Base-by-base conservation (phyloP, 495 filamentous ascomycete genomes). In the Achaetomiella virescens region DNA sequence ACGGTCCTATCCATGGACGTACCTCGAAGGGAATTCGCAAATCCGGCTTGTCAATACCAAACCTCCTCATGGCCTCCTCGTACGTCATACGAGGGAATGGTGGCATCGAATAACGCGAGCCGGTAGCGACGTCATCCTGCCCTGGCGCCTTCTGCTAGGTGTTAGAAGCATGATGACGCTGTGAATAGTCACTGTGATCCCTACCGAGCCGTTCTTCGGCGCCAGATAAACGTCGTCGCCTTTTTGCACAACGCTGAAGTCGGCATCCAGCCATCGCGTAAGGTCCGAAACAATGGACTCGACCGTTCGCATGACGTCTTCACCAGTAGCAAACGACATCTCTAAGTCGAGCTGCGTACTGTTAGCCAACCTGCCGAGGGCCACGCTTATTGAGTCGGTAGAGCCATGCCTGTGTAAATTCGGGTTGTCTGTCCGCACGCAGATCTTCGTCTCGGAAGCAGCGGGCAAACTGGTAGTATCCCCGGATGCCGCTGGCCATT, bases 401-500 rank as follows among this genome's bases (percentile, higher is more conserved):
- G 4, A 11, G 29, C 43, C 59, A 60, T 75, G 88, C 87, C 78
- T 98, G 93, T 10, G 93, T 96, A 65, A 98, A 98, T 64, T 98
- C 93, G 4, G 93, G 93, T 66, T 98, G 93, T 56, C 93, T 78
- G 68, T 97, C 95, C 0, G 95, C 91, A 21, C 93, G 77, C 41
- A 92, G 73, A 74, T 97, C 93, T 68, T 98, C 93, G 66, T 98
- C 93, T 8, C 93, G 86, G 72, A 97, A 98, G 63, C 93, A 98
- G 57, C 82, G 84, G 2, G 95, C 93, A 70, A 97, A 88, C 69
- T 98, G 93, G 65, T 82, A 96, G 68, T 98, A 98, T 8, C 77
- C 79, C 6, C 75, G 68, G 17, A 97, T 79, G 0, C 92, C 91
- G 63, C 86, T 87, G 9, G 91, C 87, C 91, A 98, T 97, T 18